Evolutionary conservation across 768 basidiomycete species (phyloP).

Genomic region (Podaxis sp.): DNA sequence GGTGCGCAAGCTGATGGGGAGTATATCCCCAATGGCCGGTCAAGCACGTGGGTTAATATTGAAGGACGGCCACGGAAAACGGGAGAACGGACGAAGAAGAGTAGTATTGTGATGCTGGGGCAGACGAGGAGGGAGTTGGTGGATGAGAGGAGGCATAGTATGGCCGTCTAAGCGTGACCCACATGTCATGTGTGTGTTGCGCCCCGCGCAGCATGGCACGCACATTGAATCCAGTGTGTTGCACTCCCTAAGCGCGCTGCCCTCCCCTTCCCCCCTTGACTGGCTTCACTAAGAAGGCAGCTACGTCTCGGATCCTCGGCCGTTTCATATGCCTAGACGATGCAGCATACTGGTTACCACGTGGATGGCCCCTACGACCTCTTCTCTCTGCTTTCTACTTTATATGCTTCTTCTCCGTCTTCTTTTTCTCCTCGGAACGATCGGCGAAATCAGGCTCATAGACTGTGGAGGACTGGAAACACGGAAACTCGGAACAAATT

Average conservation of each 20-base stretch:
- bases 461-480: neutral
- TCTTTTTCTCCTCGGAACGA: neutral
- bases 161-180: slow-evolving; percentile 48
- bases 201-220: neutral
- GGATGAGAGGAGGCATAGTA: slow-evolving; percentile 66
- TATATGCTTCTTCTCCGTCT: neutral
- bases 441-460: neutral
- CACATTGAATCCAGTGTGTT: neutral
- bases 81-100: slow-evolving; percentile 23
- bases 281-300: neutral
- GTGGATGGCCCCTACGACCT: neutral
- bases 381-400: neutral
- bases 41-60: slow-evolving; percentile 49
- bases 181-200: neutral
- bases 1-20: slow-evolving; percentile 75
- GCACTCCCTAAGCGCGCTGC: neutral
- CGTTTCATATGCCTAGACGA: neutral
- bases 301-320: neutral
- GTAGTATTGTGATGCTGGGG: slow-evolving; percentile 26
- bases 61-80: slow-evolving; percentile 53
- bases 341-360: neutral
- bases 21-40: slow-evolving; percentile 37
- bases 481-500: neutral
- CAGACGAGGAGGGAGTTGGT: slow-evolving; percentile 39
- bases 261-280: neutral